Base-by-base conservation (phyloP, 768 basidiomycete species). In the Suillus subluteus region DNA sequence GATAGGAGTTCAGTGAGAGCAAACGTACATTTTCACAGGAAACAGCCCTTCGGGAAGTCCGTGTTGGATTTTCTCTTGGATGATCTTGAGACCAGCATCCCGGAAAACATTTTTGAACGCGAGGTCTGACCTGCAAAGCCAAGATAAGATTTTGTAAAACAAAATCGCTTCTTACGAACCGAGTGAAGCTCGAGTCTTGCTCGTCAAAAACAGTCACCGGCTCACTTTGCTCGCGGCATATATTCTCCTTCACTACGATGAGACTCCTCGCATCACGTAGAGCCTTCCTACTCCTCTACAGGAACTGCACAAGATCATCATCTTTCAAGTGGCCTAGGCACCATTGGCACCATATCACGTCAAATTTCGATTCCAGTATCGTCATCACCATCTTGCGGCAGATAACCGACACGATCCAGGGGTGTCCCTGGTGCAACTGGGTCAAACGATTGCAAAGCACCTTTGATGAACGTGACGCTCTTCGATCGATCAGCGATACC, bases 331-430 rank as follows among this genome's bases (percentile, higher is more conserved):
- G 93, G 2, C 94, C 93, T 18, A 98, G 84, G 80, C 96, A 97
- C 97, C 97, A 99, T 76, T 99, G 97, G 72, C 94, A 94, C 96
- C 94, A 96, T 65, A 97, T 86, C 63, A 96, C 86, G 77, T 99
- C 97, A 78, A 95, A 98, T 1, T 86, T 86, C 54, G 82, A 79
- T 23, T 82, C 77, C n/a, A 81, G n/a, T 74, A 41, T 86, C 86
- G 62, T 85, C 87, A 30, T 84, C 84, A 48, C 82, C 85, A 46
- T 73, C 73, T 35, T 81, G 81, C 0, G 84, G 82, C n/a, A 78
- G 78, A 73, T 86, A 87, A 4, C 94, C 94, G 7, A 95, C 80
- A 16, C 91, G 87, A 61, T 88, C 91, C 35, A 91, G 75, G 66
- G 86, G 82, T 8, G 58, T 62, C 55, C 61, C 66, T 1, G 86